A percentile compares a stretch with the other conserved stretches of the same genome.
These are phyloP conservation scores for Backusella westeae DNA, from an alignment of 192 early-diverging fungal species.

Conservation along the genomic window DNA sequence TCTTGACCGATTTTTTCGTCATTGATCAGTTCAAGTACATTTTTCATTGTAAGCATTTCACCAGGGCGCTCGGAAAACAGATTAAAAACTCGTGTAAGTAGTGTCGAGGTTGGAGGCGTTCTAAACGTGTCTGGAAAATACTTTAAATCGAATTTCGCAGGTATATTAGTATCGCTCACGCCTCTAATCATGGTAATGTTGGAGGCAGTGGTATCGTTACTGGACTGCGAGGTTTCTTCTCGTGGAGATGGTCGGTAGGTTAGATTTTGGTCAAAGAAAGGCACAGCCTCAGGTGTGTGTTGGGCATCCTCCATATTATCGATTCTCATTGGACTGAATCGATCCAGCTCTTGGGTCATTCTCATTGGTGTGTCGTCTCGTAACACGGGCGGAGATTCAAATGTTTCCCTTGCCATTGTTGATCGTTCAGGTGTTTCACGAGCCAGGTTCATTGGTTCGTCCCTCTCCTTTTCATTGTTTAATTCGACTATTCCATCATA, in stretches of 20 bases:
- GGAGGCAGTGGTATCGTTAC: background rate
- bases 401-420: background rate
- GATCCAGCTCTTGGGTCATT: background rate
- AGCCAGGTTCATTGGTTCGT: background rate
- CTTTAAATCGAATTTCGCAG: background rate
- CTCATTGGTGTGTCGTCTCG: background rate
- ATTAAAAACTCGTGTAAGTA: constrained; percentile 3
- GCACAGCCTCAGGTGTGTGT: background rate
- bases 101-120: constrained; percentile 6
- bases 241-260: background rate
- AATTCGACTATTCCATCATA: background rate
- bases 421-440: background rate
- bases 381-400: background rate
- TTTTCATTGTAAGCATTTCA: background rate
- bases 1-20: background rate
- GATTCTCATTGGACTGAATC: background rate
- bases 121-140: constrained; percentile 3
- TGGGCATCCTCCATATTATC: background rate
- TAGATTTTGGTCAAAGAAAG: background rate
- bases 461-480: background rate
- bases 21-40: background rate
- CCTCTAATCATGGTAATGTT: background rate
- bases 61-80: constrained; percentile 11
- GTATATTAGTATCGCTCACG: background rate
- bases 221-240: background rate